Base-by-base conservation (phyloP, 2,329 filamentous ascomycete genomes). In the Talaromyces sp. region DNA sequence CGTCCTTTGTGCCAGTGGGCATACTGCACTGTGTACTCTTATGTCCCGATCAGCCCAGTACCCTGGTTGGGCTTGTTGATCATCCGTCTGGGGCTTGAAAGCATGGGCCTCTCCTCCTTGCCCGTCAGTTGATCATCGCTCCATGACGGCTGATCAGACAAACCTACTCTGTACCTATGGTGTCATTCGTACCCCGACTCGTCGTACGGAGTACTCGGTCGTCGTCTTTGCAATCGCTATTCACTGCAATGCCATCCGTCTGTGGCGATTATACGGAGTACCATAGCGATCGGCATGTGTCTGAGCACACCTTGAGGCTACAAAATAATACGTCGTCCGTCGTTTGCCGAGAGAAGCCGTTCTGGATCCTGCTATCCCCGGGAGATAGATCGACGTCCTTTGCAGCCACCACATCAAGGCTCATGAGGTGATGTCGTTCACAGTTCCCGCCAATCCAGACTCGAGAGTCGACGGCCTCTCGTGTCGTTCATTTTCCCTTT, bases 21-120 rank as follows among this genome's bases (percentile, higher is more conserved):
- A n/a, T n/a, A n/a, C n/a, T n/a, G n/a, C n/a, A n/a, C n/a, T n/a
- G 3, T 35, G 32, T 35, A 3, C 12, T 14, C 32, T 14, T 14
- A 29, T 10, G 24, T 27, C 12, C 17, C 41, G 41, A 46, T 46
- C 41, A n/a, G 14, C 48, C 48, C 48, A 52, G 12, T 12, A 11
- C 27, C 29, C 54, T 43, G 59, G 38, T 54, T 54, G 52, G 38
- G 54, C 54, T 50, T 60, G 59, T 50, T 57, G 59, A 60, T 60
- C 54, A 57, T 50, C 59, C 54, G 59, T 43, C 54, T 48, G 19
- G 24, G 41, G 38, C 54, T 54, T 54, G 26, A 10, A 38, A 60
- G 58, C 58, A 60, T 54, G 26, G 58, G 52, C 58, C 48, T 57
- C 27, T 54, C 53, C 43, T 46, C 43, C 21, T 46, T 21, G 43